Evolutionary conservation across 1,284 basidiomycete genomes (phyloP), one percentile per base, ranked within the genome.

Genomic region (Papiliotrema laurentii): DNA sequence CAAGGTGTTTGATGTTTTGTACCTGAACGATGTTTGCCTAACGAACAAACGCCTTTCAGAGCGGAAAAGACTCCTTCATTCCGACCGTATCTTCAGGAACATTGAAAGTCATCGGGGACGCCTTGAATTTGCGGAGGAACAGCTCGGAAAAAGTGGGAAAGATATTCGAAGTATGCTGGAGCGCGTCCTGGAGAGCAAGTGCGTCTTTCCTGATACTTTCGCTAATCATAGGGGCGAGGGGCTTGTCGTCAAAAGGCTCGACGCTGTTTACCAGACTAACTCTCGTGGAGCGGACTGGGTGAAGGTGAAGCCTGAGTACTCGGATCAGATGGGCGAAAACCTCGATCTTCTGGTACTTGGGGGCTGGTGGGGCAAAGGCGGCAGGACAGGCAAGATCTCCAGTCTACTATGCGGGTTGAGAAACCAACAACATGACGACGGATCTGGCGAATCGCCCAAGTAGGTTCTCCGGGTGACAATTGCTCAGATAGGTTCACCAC

Each of bases 1-100:
- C 80, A 96, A 93, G 70, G 80, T 97, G 4, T 97, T 97, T 61
- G 93, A 97, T 71, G 77, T 97, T 19, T 76, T 97, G 0, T 89
- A 87, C 64, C 78, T 93, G 43, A 92, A 91, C 56, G 73, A 70
- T 33, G 57, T 43, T 27, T 66, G 58, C 35, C 65, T 78, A 14
- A 68, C 76, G 5, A 58, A 62, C 14, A 67, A 59, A 18, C 65
- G 75, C 0, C 61, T 79, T 3, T 70, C 61, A 1, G 63, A 71
- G 39, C 66, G 78, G 19, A 74, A 76, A 46, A 49, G 64, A 7
- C 60, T 76, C 0, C 58, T 78, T 9, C 48, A 54, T 13, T 61
- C 59, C 0, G 55, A 54, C n/a, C 47, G 58, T 1, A 61, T 74
- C 11, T 72, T 74, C 53, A 51, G 61, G 14, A 49, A 69, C 39